Evolutionary conservation across 78 protist species (phyloP).

Genomic region (Polysphondylium violaceum): DNA sequence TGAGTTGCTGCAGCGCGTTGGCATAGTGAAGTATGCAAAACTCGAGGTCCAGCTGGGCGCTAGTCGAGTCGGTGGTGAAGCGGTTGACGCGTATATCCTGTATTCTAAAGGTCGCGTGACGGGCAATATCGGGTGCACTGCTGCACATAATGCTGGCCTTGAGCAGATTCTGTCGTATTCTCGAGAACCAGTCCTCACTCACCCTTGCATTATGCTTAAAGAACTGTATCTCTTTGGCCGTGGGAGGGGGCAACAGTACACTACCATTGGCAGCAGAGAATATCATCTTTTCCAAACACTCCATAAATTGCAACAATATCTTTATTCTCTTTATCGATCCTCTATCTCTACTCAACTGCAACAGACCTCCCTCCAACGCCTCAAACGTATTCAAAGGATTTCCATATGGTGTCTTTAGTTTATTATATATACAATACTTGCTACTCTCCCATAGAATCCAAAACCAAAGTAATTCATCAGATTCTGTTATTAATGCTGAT

Average conservation of each 20-base stretch:
- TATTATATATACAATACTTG: constrained; percentile 54
- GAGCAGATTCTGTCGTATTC: constrained; percentile 45
- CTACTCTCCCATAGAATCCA: constrained; percentile 69
- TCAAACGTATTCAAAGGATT: constrained; percentile 51
- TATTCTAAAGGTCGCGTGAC: constrained; percentile 59
- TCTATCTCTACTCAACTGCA: constrained; percentile 46
- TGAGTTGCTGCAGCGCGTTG: constrained; percentile 35
- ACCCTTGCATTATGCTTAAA: constrained; percentile 52
- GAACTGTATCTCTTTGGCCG: constrained; percentile 25
- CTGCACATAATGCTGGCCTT: constrained; percentile 42
- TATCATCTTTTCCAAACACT: constrained; percentile 44
- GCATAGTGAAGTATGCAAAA: constrained; percentile 59
- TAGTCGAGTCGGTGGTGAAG: constrained; percentile 18
- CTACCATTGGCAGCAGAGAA: constrained; percentile 66
- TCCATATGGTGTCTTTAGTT: constrained; percentile 67
- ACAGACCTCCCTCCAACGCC: constrained; percentile 29
- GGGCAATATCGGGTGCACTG: constrained; percentile 46
- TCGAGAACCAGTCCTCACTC: constrained; percentile 73
- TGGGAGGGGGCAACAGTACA: constrained; percentile 11
- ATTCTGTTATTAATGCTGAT: constrained; percentile 15
- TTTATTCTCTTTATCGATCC: constrained; percentile 36
- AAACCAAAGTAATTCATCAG: constrained; percentile 61
- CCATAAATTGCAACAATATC: constrained; percentile 50
- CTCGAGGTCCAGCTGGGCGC: constrained; percentile 45
- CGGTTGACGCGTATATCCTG: constrained; percentile 41